Percentiles rank a stretch among this genome's conserved stretches.
Evolutionary conservation across 2,329 filamentous ascomycete species (phyloP).

Genomic region (Aspergillus persii): DNA sequence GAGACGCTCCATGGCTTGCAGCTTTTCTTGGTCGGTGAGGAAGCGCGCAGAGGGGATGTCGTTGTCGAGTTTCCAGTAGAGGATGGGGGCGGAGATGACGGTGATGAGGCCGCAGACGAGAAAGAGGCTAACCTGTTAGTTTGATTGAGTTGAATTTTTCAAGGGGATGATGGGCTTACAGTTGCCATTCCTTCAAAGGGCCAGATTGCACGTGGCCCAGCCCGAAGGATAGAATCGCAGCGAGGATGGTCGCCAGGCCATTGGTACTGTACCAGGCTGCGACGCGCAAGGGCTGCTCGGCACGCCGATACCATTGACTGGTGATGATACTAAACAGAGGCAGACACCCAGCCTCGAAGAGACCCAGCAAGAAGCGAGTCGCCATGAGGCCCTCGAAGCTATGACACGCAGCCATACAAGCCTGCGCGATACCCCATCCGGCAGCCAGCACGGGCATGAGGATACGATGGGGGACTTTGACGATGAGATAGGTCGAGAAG

Average conservation of each 20-base stretch:
- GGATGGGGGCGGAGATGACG: slow-evolving; percentile 55
- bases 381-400: slow-evolving; percentile 48
- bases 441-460: slow-evolving; percentile 53
- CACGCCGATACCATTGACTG: slow-evolving; percentile 47
- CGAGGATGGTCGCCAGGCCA: slow-evolving; percentile 57
- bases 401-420: slow-evolving; percentile 48
- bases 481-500: slow-evolving; percentile 59
- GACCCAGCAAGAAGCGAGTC: slow-evolving; percentile 52
- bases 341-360: slow-evolving; percentile 53
- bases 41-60: slow-evolving; percentile 55
- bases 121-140: slow-evolving; percentile 47
- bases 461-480: slow-evolving; percentile 59
- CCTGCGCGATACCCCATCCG: slow-evolving; percentile 51
- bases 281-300: slow-evolving; percentile 62
- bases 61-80: slow-evolving; percentile 59
- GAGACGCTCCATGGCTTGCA: slow-evolving; percentile 49
- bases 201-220: slow-evolving; percentile 53
- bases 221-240: slow-evolving; percentile 56
- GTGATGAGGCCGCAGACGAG: slow-evolving; percentile 62
- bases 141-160: neutral
- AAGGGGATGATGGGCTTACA: slow-evolving; percentile 30
- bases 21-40: slow-evolving; percentile 46
- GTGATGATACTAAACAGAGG: slow-evolving; percentile 47
- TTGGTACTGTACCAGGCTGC: slow-evolving; percentile 67
- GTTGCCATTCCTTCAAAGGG: slow-evolving; percentile 51